Evolutionary conservation across 148 eudicot genomes (phyloP), one percentile per base, ranked within the genome.

Genomic region (Silene latifolia): DNA sequence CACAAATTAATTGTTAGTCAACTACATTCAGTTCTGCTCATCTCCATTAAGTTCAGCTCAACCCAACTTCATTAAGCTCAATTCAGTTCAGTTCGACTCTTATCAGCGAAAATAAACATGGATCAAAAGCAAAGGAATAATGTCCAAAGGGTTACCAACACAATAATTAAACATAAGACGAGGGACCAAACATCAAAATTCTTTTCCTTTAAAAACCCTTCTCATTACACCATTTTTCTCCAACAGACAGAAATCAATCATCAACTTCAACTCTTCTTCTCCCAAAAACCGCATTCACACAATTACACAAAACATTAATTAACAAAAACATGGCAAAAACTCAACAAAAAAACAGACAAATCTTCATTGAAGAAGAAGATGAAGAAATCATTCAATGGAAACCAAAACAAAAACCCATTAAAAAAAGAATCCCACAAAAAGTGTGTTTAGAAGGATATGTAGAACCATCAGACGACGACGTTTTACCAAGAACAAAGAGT

Each of bases 361-460:
- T 17, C 57, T 35, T 20, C 7, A 17, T 21, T 53, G 80, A 72
- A 64, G 79, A 71, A 20, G 79, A 78, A 2, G 77, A 74, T 20
- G 78, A 82, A 11, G 82, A 78, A 46, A 78, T 78, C 12, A 85
- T 85, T 29, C 72, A 71, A 53, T 75, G 76, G 69, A 20, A 21
- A 12, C 80, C 83, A 14, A 79, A 65, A 63, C 29, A 65, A 32
- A 11, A 64, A 35, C 72, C 17, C 13, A 62, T 21, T 5, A 74
- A 9, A 4, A 89, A 81, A 58, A 82, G 65, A 63, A 35, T 14
- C 27, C 77, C 67, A 20, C 89, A 83, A 7, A 70, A 25, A 25
- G 87, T 89, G 5, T 83, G 82, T 35, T 81, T 89, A 7, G 88
- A 87, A 74, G 93, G 90, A 48, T 86, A 78, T 42, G 84, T 84